phyloP scores from a whole-genome alignment of 2,329 filamentous ascomycete species.

The Phialophora tarda region DNA sequence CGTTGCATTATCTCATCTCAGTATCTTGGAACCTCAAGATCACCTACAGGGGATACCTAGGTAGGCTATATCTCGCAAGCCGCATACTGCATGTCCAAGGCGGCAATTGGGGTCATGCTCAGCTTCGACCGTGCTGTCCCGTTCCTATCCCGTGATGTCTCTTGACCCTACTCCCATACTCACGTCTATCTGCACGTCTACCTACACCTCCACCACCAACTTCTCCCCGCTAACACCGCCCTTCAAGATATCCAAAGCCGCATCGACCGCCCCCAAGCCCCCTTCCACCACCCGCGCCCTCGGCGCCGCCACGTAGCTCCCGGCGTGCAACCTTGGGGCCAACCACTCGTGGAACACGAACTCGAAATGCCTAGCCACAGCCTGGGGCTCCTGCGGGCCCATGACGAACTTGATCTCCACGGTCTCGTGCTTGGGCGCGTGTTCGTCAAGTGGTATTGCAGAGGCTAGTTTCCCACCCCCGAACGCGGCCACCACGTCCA shows the following conservation, averaged over 20 bases:
- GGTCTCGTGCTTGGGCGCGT: slow-evolving; percentile 30
- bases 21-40: too few species aligned
- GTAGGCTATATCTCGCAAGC: too few species aligned
- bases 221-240: slow-evolving; percentile 25
- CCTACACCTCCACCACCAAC: slow-evolving; percentile 21
- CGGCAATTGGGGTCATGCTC: too few species aligned
- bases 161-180: not conserved
- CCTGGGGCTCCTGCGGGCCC: slow-evolving; percentile 1
- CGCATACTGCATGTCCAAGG: too few species aligned
- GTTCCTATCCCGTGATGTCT: not conserved
- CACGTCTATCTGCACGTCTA: too few species aligned
- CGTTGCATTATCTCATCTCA: too few species aligned
- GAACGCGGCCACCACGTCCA: slow-evolving; percentile 35
- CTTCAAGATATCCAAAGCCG: slow-evolving; percentile 20
- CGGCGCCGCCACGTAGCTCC: slow-evolving; percentile 15
- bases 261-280: slow-evolving; percentile 16
- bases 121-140: not conserved
- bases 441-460: slow-evolving; percentile 20
- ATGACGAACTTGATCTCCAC: slow-evolving; percentile 32
- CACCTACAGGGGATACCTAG: too few species aligned
- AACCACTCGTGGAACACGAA: slow-evolving; percentile 21
- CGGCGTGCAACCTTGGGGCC: slow-evolving; percentile 13
- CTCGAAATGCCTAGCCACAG: not conserved
- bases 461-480: slow-evolving; percentile 32
- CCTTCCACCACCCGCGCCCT: slow-evolving; percentile 4